A percentile compares a stretch with the other conserved stretches of the same genome.
These are phyloP conservation scores for Starmera caribaea DNA, from an alignment of 805 yeast genomes.

Conservation along the genomic window DNA sequence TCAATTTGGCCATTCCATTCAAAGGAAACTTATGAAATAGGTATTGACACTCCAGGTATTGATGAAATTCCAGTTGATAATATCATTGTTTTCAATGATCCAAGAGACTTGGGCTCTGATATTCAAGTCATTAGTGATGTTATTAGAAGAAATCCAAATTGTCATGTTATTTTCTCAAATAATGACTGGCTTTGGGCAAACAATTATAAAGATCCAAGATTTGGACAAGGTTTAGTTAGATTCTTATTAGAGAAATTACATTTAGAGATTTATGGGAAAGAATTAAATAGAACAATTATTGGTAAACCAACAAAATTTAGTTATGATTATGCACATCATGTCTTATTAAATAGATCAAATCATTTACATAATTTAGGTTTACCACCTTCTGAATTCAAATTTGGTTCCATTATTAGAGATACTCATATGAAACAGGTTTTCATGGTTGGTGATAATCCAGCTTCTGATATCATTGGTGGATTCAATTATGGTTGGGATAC, in stretches of 20 bases:
- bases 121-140: conserved; percentile 68
- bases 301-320: conserved; percentile 80
- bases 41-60: conserved; percentile 11
- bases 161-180: conserved; percentile 74
- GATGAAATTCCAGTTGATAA: conserved; percentile 40
- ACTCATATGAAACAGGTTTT: conserved; percentile 54
- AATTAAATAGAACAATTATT: conserved; percentile 45
- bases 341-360: conserved; percentile 32
- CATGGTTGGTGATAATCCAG: conserved; percentile 98
- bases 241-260: conserved; percentile 53
- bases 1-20: conserved; percentile 74
- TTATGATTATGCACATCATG: conserved; percentile 75
- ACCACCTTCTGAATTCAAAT: conserved; percentile 2
- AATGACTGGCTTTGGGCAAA: conserved; percentile 86
- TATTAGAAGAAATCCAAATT: conserved; percentile 51
- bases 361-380: conserved; percentile 18
- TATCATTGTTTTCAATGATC: conserved; percentile 77
- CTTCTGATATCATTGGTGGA: conserved; percentile 86
- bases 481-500: conserved; percentile 83
- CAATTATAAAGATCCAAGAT: conserved; percentile 65
- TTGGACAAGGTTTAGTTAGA: conserved; percentile 88
- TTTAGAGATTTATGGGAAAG: conserved; percentile 35
- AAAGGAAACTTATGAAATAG: conserved; percentile 32
- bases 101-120: conserved; percentile 83
- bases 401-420: conserved; percentile 12